Evolutionary conservation across 73 alveolate species (phyloP), one percentile per base, ranked within the genome.

Genomic region (Paramecium primaurelia): DNA sequence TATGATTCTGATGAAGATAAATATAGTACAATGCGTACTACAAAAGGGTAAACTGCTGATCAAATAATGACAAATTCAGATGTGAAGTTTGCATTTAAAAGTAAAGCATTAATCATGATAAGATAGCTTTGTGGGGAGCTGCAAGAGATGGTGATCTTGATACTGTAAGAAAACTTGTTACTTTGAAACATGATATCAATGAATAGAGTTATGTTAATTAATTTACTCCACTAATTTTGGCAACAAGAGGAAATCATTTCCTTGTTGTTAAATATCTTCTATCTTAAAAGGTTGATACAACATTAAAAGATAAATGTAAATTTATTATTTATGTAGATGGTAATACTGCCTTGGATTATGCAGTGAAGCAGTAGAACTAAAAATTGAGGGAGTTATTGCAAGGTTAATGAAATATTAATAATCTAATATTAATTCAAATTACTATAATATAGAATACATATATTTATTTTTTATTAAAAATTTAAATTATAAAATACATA

Each of bases 111-210:
- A 14, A 14, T 64, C 95, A 10, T 88, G 93, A 59, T 75, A 91
- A 86, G 92, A 86, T 38, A 96, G 98, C 14, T 2, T 84, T 95
- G 10, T 95, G 98, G 98, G 90, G 92, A 45, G 97, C 97, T 6
- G 92, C 96, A 47, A 86, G 92, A 86, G 94, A 92, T 14, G 98
- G 98, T 2, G 95, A 95, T 59, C 68, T 94, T 36, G 98, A 95
- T 47, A 44, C 92, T n/a, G 96, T 95, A 16, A 92, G 98, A 42
- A 95, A 92, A 42, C 86, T 58, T 38, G 88, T 47, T 8, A 80
- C 91, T 12, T 36, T 80, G 14, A 47, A 47, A 6, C 91, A 80
- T 49, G 73, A 80, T 80, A 80, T 80, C 3, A 47, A 80, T 80
- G 91, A 80, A 49, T 47, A 80, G 51, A 80, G 64, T 25, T 80